Evolutionary conservation across 352 stramenopile genomes (phyloP), one percentile per base, ranked within the genome.

Genomic region (Globisporangium viniferum): DNA sequence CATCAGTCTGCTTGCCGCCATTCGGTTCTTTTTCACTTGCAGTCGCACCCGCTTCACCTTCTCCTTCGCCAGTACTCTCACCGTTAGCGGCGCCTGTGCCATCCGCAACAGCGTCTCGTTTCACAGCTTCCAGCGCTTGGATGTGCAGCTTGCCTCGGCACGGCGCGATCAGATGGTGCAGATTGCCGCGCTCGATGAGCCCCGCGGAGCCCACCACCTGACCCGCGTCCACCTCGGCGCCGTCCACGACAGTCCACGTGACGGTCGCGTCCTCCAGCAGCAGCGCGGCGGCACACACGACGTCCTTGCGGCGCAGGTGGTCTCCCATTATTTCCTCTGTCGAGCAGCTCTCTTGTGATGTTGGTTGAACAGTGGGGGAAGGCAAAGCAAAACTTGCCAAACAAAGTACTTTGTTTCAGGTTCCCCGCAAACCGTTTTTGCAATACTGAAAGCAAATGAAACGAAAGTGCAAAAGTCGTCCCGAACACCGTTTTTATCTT

Each of bases 71-170:
- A 20, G 3, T 20, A 18, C 14, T 20, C 15, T 20, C 39, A n/a
- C 59, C 24, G 20, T 48, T 64, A n/a, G 67, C 65, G 31, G 24
- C 58, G 8, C 27, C 53, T 22, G 14, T 15, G 15, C 10, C 18
- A 36, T 3, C 41, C 3, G 18, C n/a, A 15, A 1, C 58, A n/a
- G 48, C 49, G 18, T 41, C 56, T 36, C 29, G 27, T 46, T 65
- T 57, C 9, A 54, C 59, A 18, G 20, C 27, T 12, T 60, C 33
- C 31, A 41, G 61, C 35, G n/a, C 70, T 2, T 61, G 72, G 35
- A 48, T 72, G 53, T 81, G 80, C 20, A 94, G 93, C 66, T 89
- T 94, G 29, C 98, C 98, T 9, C 90, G 91, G 46, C 98, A 98
- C 69, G 89, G 93, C n/a, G 95, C 69, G 48, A 78, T 57, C 15